Base-by-base conservation (phyloP, 169 alveolate species). In the Pseudocohnilembus persalinus region DNA sequence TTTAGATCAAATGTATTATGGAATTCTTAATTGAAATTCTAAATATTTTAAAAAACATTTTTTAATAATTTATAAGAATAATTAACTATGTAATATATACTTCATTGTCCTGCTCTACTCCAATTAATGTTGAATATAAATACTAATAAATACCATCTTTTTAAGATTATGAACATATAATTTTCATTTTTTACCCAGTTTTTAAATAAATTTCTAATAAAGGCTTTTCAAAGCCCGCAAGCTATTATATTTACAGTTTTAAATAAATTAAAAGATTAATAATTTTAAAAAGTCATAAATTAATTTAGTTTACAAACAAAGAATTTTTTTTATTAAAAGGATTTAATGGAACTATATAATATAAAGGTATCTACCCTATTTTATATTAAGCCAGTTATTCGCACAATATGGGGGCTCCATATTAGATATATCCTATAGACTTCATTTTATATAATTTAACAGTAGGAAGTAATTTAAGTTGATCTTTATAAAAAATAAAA, bases 1-100 rank as follows among this genome's bases (percentile, higher is more conserved):
- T 34, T 73, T 79, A 49, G 33, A 29, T 64, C 76, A 20, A 79
- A 79, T 11, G 76, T 34, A 29, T 68, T 49, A 29, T 79, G 84
- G 29, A 79, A 79, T 63, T 79, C 65, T 35, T 29, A 31, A n/a
- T 27, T 49, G 26, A 79, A 64, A 1, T 49, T 73, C 84, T 79
- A 20, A 49, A 49, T 11, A 49, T 11, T 11, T 11, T 11, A 20
- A 49, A 49, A 49, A 11, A 20, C 4, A 49, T 49, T 49, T 49
- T 49, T 49, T 11, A 11, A 49, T 49, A 49, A 11, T 11, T 11
- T 49, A 20, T 20, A 49, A 4, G 20, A 11, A 49, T 49, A 4
- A 49, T 49, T 49, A 11, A 49, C 4, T 49, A 11, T 11, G 4
- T 49, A 11, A 11, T 49, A 49, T 49, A 11, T 49, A 49, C 68